Evolutionary conservation across 2,329 filamentous ascomycete genomes (phyloP), one percentile per base, ranked within the genome.

Genomic region (Xylariaceae sp.): DNA sequence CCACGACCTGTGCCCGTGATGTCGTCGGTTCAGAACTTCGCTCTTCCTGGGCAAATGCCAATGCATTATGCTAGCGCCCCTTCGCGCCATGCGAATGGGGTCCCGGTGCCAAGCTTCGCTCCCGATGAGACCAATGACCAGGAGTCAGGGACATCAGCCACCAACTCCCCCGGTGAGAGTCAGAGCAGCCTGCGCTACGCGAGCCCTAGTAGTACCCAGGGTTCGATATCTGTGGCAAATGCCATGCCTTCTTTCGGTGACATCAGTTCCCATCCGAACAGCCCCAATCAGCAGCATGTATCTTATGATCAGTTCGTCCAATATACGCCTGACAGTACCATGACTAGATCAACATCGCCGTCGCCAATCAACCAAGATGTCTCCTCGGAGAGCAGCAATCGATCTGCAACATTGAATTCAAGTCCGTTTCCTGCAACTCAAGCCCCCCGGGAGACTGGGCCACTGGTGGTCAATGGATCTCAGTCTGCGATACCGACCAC

Each of bases 301-400:
- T 81, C 79, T 0, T 76, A 76, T 1, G 79, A 81, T 40, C 75
- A 80, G 53, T 64, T 76, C 4, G 75, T 78, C 0, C 78, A 80
- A 58, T 72, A 74, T 11, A 71, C 81, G 19, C 67, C 81, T 6
- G 77, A 81, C 47, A 70, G 77, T 36, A 79, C 80, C 64, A 73
- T 73, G 2, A 81, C 78, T 2, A 71, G 78, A 12, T 82, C 80
- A 5, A 79, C 78, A 11, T 83, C 80, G 3, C 78, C 80, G 0
- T 64, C 79, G 2, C 75, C 77, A 3, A 77, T 80, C 50, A 64
- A 68, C 39, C 72, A 76, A 42, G 70, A 71, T 1, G 70, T 71
- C 31, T 74, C 75, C 0, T 49, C 43, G 40, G 40, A 18, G 32
- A 32, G 35, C 35, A 58, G 67, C 0, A 72, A 69, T 67, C 18